Conservation (phyloP, 305 asterid genomes). For the Fraxinus sp. region DNA sequence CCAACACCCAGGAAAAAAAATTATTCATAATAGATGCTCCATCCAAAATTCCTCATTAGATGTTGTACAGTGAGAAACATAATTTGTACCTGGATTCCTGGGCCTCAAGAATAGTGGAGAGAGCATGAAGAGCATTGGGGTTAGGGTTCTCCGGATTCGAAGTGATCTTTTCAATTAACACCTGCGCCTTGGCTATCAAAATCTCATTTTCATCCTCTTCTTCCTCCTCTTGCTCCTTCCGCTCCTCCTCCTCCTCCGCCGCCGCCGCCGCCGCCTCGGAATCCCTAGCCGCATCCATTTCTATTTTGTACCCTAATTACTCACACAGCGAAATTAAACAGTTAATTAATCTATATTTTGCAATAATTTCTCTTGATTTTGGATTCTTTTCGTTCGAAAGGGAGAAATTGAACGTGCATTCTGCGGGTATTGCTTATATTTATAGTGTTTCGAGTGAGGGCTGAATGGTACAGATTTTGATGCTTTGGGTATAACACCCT, state of each 20-base stretch:
- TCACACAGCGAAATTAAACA: not conserved
- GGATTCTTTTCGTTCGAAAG: conserved; percentile 19
- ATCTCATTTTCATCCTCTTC: conserved; percentile 62
- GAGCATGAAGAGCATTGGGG: conserved; percentile 74
- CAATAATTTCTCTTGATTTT: not conserved
- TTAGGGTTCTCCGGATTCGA: conserved; percentile 78
- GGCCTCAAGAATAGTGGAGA: conserved; percentile 75
- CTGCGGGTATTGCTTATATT: conserved; percentile 9
- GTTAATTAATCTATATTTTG: not conserved
- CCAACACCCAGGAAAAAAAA: not conserved
- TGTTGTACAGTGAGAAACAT: conserved; percentile 13
- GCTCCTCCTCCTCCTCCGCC: conserved; percentile 33
- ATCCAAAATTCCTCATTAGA: not conserved
- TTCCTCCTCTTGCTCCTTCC: conserved; percentile 33
- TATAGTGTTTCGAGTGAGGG: conserved; percentile 1
- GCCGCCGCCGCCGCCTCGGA: conserved; percentile 27
- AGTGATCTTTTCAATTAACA: conserved; percentile 73
- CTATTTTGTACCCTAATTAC: conserved; percentile 6
- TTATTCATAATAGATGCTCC: not conserved
- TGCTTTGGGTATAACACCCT: conserved; percentile 36
- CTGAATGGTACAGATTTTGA: conserved; percentile 26
- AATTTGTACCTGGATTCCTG: conserved; percentile 66
- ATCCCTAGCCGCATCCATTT: conserved; percentile 41
- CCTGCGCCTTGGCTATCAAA: conserved; percentile 66
- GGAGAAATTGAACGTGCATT: conserved; percentile 13